phyloP scores from a whole-genome alignment of 768 basidiomycete species.

The Mycena alexandri region DNA sequence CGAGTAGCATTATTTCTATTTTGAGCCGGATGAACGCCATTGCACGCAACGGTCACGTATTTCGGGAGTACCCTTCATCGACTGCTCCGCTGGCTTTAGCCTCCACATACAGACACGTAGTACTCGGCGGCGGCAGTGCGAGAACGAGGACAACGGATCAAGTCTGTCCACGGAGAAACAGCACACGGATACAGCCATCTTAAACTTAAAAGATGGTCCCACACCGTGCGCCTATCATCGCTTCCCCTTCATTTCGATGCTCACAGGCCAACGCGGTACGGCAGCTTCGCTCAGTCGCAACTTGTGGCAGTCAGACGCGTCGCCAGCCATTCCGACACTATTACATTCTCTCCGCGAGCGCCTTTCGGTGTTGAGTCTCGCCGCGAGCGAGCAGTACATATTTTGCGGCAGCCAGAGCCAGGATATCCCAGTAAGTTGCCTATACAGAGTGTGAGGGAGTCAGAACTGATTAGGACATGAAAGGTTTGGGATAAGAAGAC shows the following conservation, averaged over 20 bases:
- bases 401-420: constrained; percentile 86
- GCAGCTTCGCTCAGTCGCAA: constrained; percentile 73
- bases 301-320: constrained; percentile 53
- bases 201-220: constrained; percentile 31
- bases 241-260: constrained; percentile 9
- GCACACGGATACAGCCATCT: constrained; percentile 2
- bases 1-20: constrained; percentile 8
- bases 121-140: neutral
- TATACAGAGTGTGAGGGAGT: constrained; percentile 1
- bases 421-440: constrained; percentile 74
- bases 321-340: constrained; percentile 58
- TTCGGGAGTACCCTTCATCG: neutral
- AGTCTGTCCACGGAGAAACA: constrained; percentile 1
- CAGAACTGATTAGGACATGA: neutral
- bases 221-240: constrained; percentile 29
- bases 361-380: constrained; percentile 80
- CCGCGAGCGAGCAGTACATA: constrained; percentile 78
- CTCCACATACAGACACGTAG: neutral
- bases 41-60: constrained; percentile 29
- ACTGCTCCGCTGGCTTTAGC: neutral
- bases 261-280: constrained; percentile 21
- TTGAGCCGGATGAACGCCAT: constrained; percentile 22
- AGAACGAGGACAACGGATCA: constrained; percentile 14
- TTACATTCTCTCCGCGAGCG: constrained; percentile 80
- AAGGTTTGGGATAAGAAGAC: constrained; percentile 92